Percentiles rank a stretch among this genome's conserved stretches.
These are phyloP conservation scores for Cyclocybe aegerita DNA, from an alignment of 768 basidiomycete genomes.

Conservation along the genomic window DNA sequence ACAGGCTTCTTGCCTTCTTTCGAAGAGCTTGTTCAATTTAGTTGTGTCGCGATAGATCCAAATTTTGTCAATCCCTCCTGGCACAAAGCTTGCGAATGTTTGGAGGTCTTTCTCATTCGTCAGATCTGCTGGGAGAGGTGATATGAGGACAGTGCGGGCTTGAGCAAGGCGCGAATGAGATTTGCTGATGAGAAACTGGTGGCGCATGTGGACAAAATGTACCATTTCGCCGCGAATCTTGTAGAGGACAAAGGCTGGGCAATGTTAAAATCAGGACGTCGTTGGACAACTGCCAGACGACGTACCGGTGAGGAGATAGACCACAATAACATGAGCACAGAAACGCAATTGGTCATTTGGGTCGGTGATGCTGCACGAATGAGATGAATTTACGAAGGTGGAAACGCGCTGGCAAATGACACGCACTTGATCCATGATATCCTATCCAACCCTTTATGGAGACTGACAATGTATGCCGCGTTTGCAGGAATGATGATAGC, in stretches of 20 bases:
- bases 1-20: slow-evolving; percentile 44
- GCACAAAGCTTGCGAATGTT: slow-evolving; percentile 61
- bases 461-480: slow-evolving; percentile 37
- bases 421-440: slow-evolving; percentile 54
- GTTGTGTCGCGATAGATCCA: slow-evolving; percentile 65
- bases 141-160: slow-evolving; percentile 68
- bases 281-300: slow-evolving; percentile 3
- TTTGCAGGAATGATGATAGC: slow-evolving; percentile 60
- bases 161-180: slow-evolving; percentile 61
- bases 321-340: slow-evolving; percentile 57
- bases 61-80: slow-evolving; percentile 66
- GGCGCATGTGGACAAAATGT: slow-evolving; percentile 54
- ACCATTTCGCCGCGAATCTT: slow-evolving; percentile 58
- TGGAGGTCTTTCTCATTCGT: slow-evolving; percentile 45
- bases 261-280: slow-evolving; percentile 1
- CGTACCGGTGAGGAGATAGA: slow-evolving; percentile 49
- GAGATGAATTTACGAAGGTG: not conserved
- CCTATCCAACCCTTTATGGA: slow-evolving; percentile 35
- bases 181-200: slow-evolving; percentile 57
- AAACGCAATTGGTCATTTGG: slow-evolving; percentile 41
- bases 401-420: not conserved
- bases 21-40: slow-evolving; percentile 40
- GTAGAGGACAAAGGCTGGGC: slow-evolving; percentile 56
- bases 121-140: slow-evolving; percentile 56
- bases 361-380: slow-evolving; percentile 31